These are phyloP conservation scores for Penicillium sp. DNA, from an alignment of 2,329 filamentous ascomycete genomes.

Conservation along the genomic window DNA sequence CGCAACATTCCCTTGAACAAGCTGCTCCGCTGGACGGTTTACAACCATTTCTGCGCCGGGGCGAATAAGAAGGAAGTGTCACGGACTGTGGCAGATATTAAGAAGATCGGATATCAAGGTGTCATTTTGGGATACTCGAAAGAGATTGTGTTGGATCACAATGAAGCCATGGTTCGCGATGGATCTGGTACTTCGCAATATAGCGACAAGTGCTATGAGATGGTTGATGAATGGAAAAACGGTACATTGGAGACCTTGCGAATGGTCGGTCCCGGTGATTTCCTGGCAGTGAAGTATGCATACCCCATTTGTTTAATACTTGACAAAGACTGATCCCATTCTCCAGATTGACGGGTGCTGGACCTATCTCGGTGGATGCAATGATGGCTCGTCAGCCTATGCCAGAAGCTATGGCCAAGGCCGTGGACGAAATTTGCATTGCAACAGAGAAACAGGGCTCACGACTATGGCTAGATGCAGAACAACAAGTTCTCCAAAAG, in stretches of 20 bases:
- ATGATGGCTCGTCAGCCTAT: conserved; percentile 19
- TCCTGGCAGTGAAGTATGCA: conserved; percentile 23
- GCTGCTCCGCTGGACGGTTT: conserved; percentile 79
- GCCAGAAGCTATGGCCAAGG: conserved; percentile 22
- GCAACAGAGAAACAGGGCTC: conserved; percentile 36
- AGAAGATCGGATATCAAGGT: conserved; percentile 75
- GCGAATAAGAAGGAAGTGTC: conserved; percentile 70
- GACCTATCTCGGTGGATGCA: conserved; percentile 20
- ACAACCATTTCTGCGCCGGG: conserved; percentile 88
- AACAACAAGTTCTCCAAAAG: conserved; percentile 48
- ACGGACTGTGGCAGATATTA: conserved; percentile 65
- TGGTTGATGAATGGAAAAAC: conserved; percentile 23
- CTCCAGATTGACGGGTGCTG: conserved; percentile 22
- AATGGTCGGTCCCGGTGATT: conserved; percentile 24
- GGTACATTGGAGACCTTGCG: conserved; percentile 23
- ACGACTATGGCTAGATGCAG: conserved; percentile 51
- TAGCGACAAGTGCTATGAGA: conserved; percentile 20
- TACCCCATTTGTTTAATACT: neutral
- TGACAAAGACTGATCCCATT: neutral
- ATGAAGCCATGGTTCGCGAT: conserved; percentile 25
- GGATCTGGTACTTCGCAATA: conserved; percentile 12
- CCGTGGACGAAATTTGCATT: conserved; percentile 43
- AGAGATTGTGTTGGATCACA: conserved; percentile 71
- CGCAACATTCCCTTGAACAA: conserved; percentile 70
- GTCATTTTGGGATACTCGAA: conserved; percentile 83